Evolutionary conservation across 2,329 filamentous ascomycete species (phyloP).

Genomic region (Sclerotiophoma versabilis): DNA sequence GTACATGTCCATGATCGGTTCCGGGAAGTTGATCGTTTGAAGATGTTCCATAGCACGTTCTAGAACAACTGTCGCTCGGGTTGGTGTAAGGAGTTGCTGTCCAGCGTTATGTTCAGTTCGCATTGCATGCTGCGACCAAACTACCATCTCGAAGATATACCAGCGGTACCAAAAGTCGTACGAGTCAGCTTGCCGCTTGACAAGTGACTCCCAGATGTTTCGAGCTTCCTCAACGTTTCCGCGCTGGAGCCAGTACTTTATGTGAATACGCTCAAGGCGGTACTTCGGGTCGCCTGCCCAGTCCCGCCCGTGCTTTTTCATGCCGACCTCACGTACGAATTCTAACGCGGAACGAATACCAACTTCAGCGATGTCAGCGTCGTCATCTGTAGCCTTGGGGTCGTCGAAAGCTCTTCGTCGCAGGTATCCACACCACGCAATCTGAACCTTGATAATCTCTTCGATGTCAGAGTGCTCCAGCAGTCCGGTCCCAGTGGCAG

Average conservation of each 20-base stretch:
- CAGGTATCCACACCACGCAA: slow-evolving; percentile 93
- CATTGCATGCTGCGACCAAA: slow-evolving; percentile 66
- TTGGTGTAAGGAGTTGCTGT: slow-evolving; percentile 64
- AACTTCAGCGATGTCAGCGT: slow-evolving; percentile 87
- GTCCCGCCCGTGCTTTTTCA: slow-evolving; percentile 75
- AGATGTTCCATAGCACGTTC: slow-evolving; percentile 70
- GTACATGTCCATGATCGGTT: slow-evolving; percentile 77
- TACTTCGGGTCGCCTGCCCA: slow-evolving; percentile 86
- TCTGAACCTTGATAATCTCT: slow-evolving; percentile 87
- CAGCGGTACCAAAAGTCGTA: slow-evolving; percentile 95
- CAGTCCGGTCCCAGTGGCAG: slow-evolving; percentile 83
- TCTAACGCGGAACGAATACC: slow-evolving; percentile 86
- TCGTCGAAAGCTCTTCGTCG: slow-evolving; percentile 82
- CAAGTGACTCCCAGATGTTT: slow-evolving; percentile 76
- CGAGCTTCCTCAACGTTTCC: slow-evolving; percentile 79
- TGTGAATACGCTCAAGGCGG: slow-evolving; percentile 87
- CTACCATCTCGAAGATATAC: slow-evolving; percentile 88
- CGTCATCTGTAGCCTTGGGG: slow-evolving; percentile 73
- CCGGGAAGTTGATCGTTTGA: slow-evolving; percentile 75
- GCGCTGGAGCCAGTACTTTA: slow-evolving; percentile 88
- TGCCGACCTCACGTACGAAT: slow-evolving; percentile 79
- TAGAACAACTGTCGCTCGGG: slow-evolving; percentile 77
- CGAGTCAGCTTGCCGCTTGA: slow-evolving; percentile 73
- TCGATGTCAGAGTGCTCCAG: slow-evolving; percentile 87
- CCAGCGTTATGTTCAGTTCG: slow-evolving; percentile 59